These are phyloP conservation scores for Ambrosia trifida DNA, from an alignment of 129 eudicot genomes.

Conservation along the genomic window DNA sequence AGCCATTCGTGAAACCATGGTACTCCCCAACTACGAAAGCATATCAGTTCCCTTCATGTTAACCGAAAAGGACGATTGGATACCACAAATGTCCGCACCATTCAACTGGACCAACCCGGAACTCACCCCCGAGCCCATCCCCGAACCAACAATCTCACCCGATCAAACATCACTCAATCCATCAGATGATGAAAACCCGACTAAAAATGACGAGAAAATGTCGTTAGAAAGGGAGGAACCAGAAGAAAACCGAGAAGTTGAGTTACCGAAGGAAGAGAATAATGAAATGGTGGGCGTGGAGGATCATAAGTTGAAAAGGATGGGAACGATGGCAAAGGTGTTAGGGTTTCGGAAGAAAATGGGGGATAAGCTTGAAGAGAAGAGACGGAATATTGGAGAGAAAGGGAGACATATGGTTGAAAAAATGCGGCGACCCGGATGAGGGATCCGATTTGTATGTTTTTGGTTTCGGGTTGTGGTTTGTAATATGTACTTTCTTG, in stretches of 20 bases:
- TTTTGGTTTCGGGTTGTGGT: not conserved
- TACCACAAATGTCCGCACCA: slow-evolving; percentile 73
- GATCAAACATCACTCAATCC: slow-evolving; percentile 26
- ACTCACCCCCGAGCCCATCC: slow-evolving; percentile 14
- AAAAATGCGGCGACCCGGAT: slow-evolving; percentile 60
- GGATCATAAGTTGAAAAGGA: slow-evolving; percentile 44
- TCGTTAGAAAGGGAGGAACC: slow-evolving; percentile 43
- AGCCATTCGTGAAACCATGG: slow-evolving; percentile 82
- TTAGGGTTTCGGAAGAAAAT: slow-evolving; percentile 71
- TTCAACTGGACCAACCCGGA: slow-evolving; percentile 70
- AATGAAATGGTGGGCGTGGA: slow-evolving; percentile 42
- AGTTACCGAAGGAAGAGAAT: slow-evolving; percentile 26
- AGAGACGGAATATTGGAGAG: slow-evolving; percentile 67
- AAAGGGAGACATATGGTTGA: slow-evolving; percentile 76
- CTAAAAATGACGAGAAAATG: slow-evolving; percentile 35
- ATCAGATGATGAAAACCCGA: slow-evolving; percentile 20
- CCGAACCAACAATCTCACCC: slow-evolving; percentile 25
- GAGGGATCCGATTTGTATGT: not conserved
- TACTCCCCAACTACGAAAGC: slow-evolving; percentile 79
- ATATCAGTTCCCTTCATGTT: slow-evolving; percentile 69
- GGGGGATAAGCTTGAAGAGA: slow-evolving; percentile 87
- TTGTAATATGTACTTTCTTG: slow-evolving; percentile 19
- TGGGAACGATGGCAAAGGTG: slow-evolving; percentile 76
- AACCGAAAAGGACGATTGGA: slow-evolving; percentile 93
- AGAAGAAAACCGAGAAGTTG: slow-evolving; percentile 38